A percentile compares a stretch with the other conserved stretches of the same genome.
These are phyloP conservation scores for Trypanosoma brucei DNA, from an alignment of 208 protist species.

Conservation along the genomic window DNA sequence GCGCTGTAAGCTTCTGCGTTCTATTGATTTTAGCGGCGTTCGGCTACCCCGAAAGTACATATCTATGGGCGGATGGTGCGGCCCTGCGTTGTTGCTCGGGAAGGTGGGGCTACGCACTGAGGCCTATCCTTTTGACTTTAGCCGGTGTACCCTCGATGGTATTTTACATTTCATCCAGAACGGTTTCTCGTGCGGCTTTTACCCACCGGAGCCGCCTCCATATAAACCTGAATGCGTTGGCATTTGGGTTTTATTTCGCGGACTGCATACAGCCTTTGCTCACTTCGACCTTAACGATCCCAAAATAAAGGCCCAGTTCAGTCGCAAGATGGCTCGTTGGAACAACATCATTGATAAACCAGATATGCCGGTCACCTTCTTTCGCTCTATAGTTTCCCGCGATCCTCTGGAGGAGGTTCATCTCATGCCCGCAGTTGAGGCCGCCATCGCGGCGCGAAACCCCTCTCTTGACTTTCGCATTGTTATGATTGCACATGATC, in stretches of 20 bases:
- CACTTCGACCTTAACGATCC: conserved; percentile 76
- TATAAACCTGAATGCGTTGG: conserved; percentile 76
- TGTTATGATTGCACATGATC: conserved; percentile 67
- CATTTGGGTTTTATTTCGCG: conserved; percentile 70
- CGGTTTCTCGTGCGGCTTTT: conserved; percentile 66
- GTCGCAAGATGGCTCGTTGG: conserved; percentile 50
- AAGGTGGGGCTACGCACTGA: conserved; percentile 68
- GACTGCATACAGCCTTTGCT: conserved; percentile 72
- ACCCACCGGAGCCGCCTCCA: conserved; percentile 51
- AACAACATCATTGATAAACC: conserved; percentile 33
- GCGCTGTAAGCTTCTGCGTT: conserved; percentile 6
- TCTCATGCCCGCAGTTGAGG: conserved; percentile 30
- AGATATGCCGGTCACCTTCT: conserved; percentile 47
- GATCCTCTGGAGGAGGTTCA: conserved; percentile 52
- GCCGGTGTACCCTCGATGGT: conserved; percentile 60
- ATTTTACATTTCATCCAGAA: conserved; percentile 55
- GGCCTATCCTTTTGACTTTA: conserved; percentile 78
- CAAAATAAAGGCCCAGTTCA: conserved; percentile 43
- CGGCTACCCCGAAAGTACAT: conserved; percentile 47
- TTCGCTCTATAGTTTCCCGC: conserved; percentile 65
- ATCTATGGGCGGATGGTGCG: conserved; percentile 76
- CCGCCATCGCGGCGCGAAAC: conserved; percentile 35
- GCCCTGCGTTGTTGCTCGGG: conserved; percentile 63
- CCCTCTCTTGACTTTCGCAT: conserved; percentile 45
- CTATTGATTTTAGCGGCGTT: conserved; percentile 25